Conservation (phyloP, 495 filamentous ascomycete species). For the Talaromyces wortmannii region DNA sequence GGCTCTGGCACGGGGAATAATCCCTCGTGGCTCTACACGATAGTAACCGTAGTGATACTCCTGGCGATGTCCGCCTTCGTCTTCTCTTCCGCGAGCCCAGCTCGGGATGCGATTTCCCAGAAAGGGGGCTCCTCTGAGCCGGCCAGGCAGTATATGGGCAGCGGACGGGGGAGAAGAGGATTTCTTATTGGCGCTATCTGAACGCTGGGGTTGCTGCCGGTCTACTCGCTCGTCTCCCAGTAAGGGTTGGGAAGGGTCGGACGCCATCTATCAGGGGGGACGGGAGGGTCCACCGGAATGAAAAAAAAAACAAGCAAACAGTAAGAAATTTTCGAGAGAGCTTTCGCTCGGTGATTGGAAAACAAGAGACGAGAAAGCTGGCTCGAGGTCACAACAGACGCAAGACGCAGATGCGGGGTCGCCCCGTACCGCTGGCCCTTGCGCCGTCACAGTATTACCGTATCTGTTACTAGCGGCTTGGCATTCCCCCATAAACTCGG, state of each 20-base stretch:
- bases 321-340: no score
- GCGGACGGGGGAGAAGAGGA: not conserved
- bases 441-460: no score
- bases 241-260: slow-evolving; percentile 3
- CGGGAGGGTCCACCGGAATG: not conserved
- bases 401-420: not conserved
- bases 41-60: not conserved
- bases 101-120: not conserved
- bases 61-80: not conserved
- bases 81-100: not conserved
- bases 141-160: not conserved
- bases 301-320: not conserved
- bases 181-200: not conserved
- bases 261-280: not conserved
- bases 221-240: not conserved
- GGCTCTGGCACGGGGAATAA: slow-evolving; percentile 7
- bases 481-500: not conserved
- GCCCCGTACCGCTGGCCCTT: not conserved
- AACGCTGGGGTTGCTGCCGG: not conserved
- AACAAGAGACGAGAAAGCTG: not conserved
- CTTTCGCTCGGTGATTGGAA: not conserved
- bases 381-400: not conserved
- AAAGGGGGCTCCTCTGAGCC: not conserved
- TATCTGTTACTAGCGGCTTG: not conserved
- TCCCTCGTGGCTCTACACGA: not conserved